Evolutionary conservation across 2,329 filamentous ascomycete species (phyloP).

Genomic region (Botrytis galanthina): DNA sequence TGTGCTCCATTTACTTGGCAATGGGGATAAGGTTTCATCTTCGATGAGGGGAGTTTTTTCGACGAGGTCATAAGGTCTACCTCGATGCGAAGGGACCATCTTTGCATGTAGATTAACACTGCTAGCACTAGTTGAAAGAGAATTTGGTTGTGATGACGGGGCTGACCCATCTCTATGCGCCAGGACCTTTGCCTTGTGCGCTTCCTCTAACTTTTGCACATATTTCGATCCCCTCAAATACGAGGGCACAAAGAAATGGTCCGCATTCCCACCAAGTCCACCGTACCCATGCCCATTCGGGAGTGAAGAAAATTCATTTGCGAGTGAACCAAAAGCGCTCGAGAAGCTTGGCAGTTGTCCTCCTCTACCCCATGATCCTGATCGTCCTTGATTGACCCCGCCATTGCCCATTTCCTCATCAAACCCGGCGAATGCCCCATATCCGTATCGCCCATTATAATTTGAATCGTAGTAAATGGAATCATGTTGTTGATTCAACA

Average conservation of each 20-base stretch:
- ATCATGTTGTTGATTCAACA: slow-evolving; percentile 28
- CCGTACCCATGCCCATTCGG: slow-evolving; percentile 33
- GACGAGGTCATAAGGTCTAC: slow-evolving; percentile 79
- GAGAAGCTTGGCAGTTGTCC: slow-evolving; percentile 38
- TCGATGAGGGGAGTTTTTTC: slow-evolving; percentile 66
- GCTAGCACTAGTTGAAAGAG: slow-evolving; percentile 55
- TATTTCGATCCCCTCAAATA: slow-evolving; percentile 79
- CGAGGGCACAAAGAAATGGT: slow-evolving; percentile 74
- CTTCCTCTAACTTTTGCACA: slow-evolving; percentile 70
- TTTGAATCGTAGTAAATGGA: slow-evolving; percentile 34
- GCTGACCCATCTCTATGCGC: slow-evolving; percentile 45
- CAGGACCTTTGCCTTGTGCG: slow-evolving; percentile 59
- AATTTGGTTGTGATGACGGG: slow-evolving; percentile 46
- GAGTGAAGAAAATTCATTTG: slow-evolving; percentile 26
- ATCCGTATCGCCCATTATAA: slow-evolving; percentile 33
- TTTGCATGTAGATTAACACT: slow-evolving; percentile 53
- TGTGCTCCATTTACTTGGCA: slow-evolving; percentile 82
- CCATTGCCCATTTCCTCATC: slow-evolving; percentile 35
- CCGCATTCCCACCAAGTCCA: slow-evolving; percentile 28
- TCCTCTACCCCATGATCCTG: slow-evolving; percentile 33
- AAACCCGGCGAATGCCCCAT: slow-evolving; percentile 24
- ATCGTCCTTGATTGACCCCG: slow-evolving; percentile 28
- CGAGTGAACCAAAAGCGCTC: slow-evolving; percentile 37
- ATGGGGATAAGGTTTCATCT: slow-evolving; percentile 61
- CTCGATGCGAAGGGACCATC: slow-evolving; percentile 65